These are phyloP conservation scores for Neurospora discreta DNA, from an alignment of 495 filamentous ascomycete species.

Conservation along the genomic window DNA sequence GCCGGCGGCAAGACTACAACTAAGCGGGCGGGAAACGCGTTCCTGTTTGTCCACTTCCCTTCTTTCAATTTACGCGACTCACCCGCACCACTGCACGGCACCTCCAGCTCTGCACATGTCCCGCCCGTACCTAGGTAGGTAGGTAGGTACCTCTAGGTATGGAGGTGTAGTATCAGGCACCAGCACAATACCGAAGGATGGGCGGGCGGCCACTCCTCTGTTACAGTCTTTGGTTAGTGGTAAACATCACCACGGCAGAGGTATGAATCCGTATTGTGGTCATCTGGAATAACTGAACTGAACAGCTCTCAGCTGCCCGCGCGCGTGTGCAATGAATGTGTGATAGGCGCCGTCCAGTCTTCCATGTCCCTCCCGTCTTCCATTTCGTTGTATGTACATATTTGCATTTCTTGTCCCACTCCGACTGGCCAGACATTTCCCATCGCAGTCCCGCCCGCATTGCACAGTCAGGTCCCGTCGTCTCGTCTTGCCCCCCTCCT, in stretches of 20 bases:
- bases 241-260: background rate
- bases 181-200: no score
- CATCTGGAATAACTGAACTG: background rate
- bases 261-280: background rate
- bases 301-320: background rate
- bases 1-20: background rate
- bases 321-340: background rate
- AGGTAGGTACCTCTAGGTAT: no score
- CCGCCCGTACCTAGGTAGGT: background rate
- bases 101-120: background rate
- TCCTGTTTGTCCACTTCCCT: background rate
- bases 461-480: background rate
- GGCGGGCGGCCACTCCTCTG: background rate
- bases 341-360: background rate
- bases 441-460: background rate
- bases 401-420: background rate
- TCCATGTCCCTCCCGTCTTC: background rate
- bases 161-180: no score
- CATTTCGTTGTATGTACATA: background rate
- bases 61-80: constrained; percentile 18
- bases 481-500: background rate
- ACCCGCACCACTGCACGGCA: background rate
- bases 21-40: constrained; percentile 6
- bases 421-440: background rate
- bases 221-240: background rate